Base-by-base conservation (phyloP, 805 yeast genomes). In the Groenewaldozyma tartarivorans region DNA sequence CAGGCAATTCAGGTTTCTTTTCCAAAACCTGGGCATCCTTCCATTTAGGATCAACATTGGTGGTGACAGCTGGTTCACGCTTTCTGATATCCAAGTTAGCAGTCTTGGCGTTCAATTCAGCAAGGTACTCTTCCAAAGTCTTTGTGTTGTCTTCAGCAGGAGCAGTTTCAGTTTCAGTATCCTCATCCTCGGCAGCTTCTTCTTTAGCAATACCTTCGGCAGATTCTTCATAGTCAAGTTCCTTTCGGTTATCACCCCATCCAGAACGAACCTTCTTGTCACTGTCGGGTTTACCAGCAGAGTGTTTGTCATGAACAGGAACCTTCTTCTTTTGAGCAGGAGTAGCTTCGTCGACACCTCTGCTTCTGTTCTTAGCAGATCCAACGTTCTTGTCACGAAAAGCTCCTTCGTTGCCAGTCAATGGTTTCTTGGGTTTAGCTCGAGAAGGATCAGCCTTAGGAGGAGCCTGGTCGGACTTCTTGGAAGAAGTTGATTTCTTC, bases 91-190 rank as follows among this genome's bases (percentile, higher is more conserved):
- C 49, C 38, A 60, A 41, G 32, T 48, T 50, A 18, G 46, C 52
- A 37, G 33, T 43, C 54, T 53, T 49, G 41, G 42, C 31, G 40
- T 19, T 57, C 52, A 39, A 41, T 67, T 81, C 86, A 56, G 78
- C 78, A 63, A 86, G 76, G 81, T 83, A 90, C 58, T 87, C 94
- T 57, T 79, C 86, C 58, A 84, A 77, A 45, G 96, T 81, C 71
- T 77, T 78, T 61, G 72, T 65, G 56, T 67, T 68, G 45, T 47
- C 53, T 46, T 67, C 72, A 44, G 68, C 71, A 45, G 60, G 71
- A 41, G 59, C 67, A 41, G 48, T 64, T 46, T 62, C 71, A 26
- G 51, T 66, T 27, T 54, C 61, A 15, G 48, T 55, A 48, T 59
- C 67, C 48, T 62, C 66, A 45, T 62, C 69, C 33, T 39, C 56